A percentile compares a stretch with the other conserved stretches of the same genome.
phyloP scores from a whole-genome alignment of 805 yeast genomes.

The Millerozyma acaciae region DNA sequence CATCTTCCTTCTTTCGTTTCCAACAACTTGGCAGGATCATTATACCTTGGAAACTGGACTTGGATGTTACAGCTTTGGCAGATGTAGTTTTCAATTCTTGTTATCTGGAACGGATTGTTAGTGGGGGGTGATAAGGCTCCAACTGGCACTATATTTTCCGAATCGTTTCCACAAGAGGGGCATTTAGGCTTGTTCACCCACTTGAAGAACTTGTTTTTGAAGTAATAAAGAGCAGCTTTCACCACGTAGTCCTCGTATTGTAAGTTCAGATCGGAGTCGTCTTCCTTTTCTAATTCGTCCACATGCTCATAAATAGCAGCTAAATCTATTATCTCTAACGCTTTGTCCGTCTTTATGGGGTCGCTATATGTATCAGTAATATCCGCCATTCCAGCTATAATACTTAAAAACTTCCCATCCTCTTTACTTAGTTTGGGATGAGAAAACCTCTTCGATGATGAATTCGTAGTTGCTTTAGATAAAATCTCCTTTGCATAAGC shows the following conservation, averaged over 20 bases:
- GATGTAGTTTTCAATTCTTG: conserved; percentile 57
- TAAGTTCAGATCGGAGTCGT: conserved; percentile 8
- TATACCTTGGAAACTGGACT: conserved; percentile 73
- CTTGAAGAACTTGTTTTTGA: conserved; percentile 70
- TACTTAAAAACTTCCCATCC: neutral
- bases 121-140: conserved; percentile 40
- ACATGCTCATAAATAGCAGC: conserved; percentile 57
- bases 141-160: conserved; percentile 32
- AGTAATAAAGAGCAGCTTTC: conserved; percentile 36
- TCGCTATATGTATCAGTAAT: conserved; percentile 11
- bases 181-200: conserved; percentile 82
- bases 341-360: conserved; percentile 38
- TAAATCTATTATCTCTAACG: conserved; percentile 61
- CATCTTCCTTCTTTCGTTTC: conserved; percentile 73
- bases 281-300: conserved; percentile 42
- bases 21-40: conserved; percentile 59
- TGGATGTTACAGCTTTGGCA: conserved; percentile 49
- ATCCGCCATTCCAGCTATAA: conserved; percentile 1
- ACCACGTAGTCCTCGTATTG: conserved; percentile 36
- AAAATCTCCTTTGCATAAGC: neutral
- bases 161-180: conserved; percentile 40
- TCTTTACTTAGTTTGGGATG: neutral
- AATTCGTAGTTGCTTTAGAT: neutral
- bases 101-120: conserved; percentile 41
- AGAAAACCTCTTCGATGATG: neutral